A percentile compares a stretch with the other conserved stretches of the same genome.
Conservation (phyloP, 2,329 filamentous ascomycete genomes). For the Monosporascus sp. region DNA sequence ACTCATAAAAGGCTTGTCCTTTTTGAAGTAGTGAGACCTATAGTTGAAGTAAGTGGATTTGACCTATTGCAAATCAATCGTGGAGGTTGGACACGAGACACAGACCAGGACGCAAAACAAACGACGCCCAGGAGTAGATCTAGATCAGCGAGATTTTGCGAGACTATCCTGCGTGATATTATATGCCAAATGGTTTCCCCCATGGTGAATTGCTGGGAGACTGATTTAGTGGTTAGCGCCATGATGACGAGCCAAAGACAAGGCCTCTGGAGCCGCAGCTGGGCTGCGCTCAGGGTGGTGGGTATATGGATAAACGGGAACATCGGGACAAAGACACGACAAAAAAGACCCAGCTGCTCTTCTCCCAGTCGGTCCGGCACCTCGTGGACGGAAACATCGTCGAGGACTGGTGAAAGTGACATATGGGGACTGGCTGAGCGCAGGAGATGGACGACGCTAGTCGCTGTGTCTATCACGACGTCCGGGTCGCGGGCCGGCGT, state of each 20-base stretch:
- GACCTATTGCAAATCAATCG: no score
- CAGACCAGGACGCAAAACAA: slow-evolving; percentile 15
- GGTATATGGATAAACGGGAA: slow-evolving; percentile 16
- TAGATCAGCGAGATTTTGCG: slow-evolving; percentile 11
- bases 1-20: slow-evolving; percentile 19
- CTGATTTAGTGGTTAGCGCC: slow-evolving; percentile 5
- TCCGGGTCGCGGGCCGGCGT: slow-evolving; percentile 6
- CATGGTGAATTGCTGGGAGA: slow-evolving; percentile 13
- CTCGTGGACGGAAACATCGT: slow-evolving; percentile 10
- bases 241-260: slow-evolving; percentile 18
- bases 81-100: slow-evolving; percentile 5
- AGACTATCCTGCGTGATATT: slow-evolving; percentile 14
- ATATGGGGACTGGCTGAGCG: slow-evolving; percentile 6
- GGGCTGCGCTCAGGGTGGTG: slow-evolving; percentile 3
- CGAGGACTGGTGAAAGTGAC: slow-evolving; percentile 4
- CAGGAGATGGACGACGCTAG: slow-evolving; percentile 11
- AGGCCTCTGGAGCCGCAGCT: slow-evolving; percentile 12
- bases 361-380: slow-evolving; percentile 8
- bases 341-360: slow-evolving; percentile 12
- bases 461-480: slow-evolving; percentile 10
- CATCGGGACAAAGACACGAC: slow-evolving; percentile 10
- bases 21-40: slow-evolving; percentile 14
- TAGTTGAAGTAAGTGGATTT: no score
- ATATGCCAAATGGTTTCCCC: slow-evolving; percentile 14
- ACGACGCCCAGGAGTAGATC: slow-evolving; percentile 14